Conservation (phyloP, 495 filamentous ascomycete genomes). For the Trichocladium antarcticum region DNA sequence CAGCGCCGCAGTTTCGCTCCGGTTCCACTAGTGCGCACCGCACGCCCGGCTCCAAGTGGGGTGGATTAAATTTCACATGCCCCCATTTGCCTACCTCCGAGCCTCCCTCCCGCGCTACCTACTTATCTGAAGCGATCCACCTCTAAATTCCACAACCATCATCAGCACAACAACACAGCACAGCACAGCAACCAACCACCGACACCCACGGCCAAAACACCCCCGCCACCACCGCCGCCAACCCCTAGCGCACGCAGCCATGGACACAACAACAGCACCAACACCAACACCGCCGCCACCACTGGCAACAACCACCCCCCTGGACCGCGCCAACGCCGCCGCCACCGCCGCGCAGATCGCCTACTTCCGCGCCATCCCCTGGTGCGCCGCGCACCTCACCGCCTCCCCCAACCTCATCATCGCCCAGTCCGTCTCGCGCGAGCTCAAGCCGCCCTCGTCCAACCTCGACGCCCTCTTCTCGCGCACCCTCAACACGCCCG, state of each 20-base stretch:
- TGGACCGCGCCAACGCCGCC: conserved; percentile 3
- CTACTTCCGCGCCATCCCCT: conserved; percentile 45
- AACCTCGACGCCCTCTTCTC: conserved; percentile 47
- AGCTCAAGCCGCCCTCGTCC: conserved; percentile 23
- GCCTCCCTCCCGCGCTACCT: too few species aligned
- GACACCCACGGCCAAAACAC: too few species aligned
- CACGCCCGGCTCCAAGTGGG: too few species aligned
- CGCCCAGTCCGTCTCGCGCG: conserved; percentile 29
- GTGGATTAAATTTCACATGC: too few species aligned
- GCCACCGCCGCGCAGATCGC: conserved; percentile 22
- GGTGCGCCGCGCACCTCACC: conserved; percentile 42
- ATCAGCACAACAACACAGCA: too few species aligned
- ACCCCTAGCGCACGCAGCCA: not conserved
- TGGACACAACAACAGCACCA: not conserved
- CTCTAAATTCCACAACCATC: too few species aligned
- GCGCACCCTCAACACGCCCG: conserved; percentile 41
- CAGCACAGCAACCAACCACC: too few species aligned
- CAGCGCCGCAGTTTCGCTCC: too few species aligned
- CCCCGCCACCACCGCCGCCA: too few species aligned
- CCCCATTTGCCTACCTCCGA: not conserved
- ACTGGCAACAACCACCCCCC: not conserved
- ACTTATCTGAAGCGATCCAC: too few species aligned
- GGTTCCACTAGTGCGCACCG: too few species aligned
- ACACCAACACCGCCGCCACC: not conserved
- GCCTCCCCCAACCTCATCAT: conserved; percentile 21